phyloP scores from a whole-genome alignment of 1,284 basidiomycete species.

The Bondarzewia mesenterica region DNA sequence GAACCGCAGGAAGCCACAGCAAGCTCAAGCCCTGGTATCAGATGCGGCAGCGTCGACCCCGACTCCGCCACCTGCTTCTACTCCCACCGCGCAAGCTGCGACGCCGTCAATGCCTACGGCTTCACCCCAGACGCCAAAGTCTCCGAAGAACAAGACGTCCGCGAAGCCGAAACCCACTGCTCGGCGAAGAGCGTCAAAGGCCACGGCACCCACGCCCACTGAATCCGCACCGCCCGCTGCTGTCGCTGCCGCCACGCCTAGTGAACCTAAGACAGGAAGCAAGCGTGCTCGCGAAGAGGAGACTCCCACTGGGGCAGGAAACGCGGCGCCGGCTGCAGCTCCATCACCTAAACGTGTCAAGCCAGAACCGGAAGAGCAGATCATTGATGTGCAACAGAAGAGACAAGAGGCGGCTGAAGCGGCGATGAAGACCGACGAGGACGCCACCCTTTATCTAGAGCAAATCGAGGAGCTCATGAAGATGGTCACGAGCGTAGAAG shows the following conservation, averaged over 20 bases:
- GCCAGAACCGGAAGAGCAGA: conserved; percentile 58
- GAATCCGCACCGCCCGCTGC: conserved; percentile 18
- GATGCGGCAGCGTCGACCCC: conserved; percentile 23
- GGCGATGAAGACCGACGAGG: conserved; percentile 53
- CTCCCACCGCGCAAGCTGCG: conserved; percentile 43
- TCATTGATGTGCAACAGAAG: conserved; percentile 44
- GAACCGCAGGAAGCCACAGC: conserved; percentile 5
- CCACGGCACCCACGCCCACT: conserved; percentile 9
- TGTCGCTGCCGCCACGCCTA: conserved; percentile 24
- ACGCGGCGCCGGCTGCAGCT: conserved; percentile 35
- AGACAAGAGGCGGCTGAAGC: conserved; percentile 44
- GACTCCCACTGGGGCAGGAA: conserved; percentile 27
- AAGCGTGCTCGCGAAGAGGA: conserved; percentile 65
- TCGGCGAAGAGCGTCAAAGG: conserved; percentile 28
- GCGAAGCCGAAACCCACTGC: conserved; percentile 28
- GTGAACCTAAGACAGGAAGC: conserved; percentile 21
- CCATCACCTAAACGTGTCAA: conserved; percentile 65
- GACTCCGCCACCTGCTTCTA: conserved; percentile 34
- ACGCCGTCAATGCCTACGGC: conserved; percentile 42
- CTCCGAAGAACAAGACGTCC: conserved; percentile 29
- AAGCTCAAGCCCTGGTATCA: conserved; percentile 2
- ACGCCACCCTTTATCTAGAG: conserved; percentile 52
- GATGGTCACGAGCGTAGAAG: conserved; percentile 19
- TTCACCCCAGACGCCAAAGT: conserved; percentile 32
- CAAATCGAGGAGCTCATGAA: conserved; percentile 55